Conservation (phyloP, 1,284 basidiomycete species). For the Sporisorium reilianum region DNA sequence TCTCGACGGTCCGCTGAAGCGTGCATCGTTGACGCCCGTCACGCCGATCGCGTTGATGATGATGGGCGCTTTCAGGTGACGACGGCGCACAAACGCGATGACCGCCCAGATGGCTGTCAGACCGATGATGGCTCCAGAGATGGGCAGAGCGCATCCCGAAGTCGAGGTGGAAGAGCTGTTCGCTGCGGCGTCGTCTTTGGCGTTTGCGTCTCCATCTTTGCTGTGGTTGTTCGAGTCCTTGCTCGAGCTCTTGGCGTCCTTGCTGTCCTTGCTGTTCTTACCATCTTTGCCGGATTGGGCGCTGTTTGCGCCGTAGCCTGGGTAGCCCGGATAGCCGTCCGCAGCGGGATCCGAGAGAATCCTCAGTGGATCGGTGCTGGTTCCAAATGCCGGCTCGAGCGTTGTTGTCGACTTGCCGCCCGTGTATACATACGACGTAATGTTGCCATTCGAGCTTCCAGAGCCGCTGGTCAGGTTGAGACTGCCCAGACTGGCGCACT, state of each 20-base stretch:
- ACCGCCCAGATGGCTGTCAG: slow-evolving; percentile 34
- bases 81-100: slow-evolving; percentile 20
- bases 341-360: slow-evolving; percentile 30
- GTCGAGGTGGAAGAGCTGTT: slow-evolving; percentile 5
- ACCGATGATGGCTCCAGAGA: slow-evolving; percentile 36
- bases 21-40: slow-evolving; percentile 33
- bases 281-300: slow-evolving; percentile 14
- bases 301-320: slow-evolving; percentile 19
- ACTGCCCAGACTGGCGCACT: slow-evolving; percentile 38
- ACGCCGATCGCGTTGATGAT: slow-evolving; percentile 39
- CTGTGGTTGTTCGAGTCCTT: slow-evolving; percentile 3
- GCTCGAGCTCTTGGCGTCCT: slow-evolving; percentile 29
- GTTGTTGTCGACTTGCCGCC: slow-evolving; percentile 37
- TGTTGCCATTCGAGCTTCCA: slow-evolving; percentile 6
- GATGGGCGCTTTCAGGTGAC: slow-evolving; percentile 19
- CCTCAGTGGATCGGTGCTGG: slow-evolving; percentile 26
- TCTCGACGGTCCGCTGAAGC: slow-evolving; percentile 19
- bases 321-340: slow-evolving; percentile 39
- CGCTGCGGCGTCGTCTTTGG: slow-evolving; percentile 14
- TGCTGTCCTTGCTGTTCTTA: slow-evolving; percentile 30
- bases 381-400: slow-evolving; percentile 44
- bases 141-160: slow-evolving; percentile 40
- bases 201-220: slow-evolving; percentile 4
- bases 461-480: slow-evolving; percentile 28
- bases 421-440: slow-evolving; percentile 64